Base-by-base conservation (phyloP, 2,329 filamentous ascomycete species). In the Colletotrichum eleusines region DNA sequence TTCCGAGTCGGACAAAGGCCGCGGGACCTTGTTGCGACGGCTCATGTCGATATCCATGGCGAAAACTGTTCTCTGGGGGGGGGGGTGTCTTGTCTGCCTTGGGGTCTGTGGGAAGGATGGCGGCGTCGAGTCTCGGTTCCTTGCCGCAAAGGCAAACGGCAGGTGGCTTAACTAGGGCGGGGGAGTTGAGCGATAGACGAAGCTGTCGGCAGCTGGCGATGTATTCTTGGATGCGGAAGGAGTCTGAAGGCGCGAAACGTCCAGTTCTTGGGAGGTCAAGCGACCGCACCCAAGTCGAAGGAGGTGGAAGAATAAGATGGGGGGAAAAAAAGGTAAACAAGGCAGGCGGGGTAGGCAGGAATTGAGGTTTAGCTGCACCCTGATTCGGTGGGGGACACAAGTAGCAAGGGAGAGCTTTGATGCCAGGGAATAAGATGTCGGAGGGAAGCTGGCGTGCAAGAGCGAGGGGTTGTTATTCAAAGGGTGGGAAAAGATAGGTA, bases 21-120 rank as follows among this genome's bases (percentile, higher is more conserved):
- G 90, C 51, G 96, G 93, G 80, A 90, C 89, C 84, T 93, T 92
- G 85, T 98, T 98, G 80, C 95, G 93, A 80, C 95, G 91, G 76
- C 86, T 91, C 76, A 89, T 89, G 83, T 98, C 95, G 78, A 97
- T 94, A 73, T 84, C 82, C 81, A 84, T 81, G 70, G 76, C 62
- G 59, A 51, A 35, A 46, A 57, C 44, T 42, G 63, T 20, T 69
- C 50, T 63, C 28, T 55, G 48, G n/a, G 58, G 23, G 51, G 50
- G 48, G n/a, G 58, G 23, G 51, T 55, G 67, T 44, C 31, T 65
- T 55, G 63, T 61, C 31, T 46, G 44, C 51, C 55, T 55, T 50
- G 40, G 38, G 40, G 64, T 33, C 61, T 53, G 66, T 54, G 58
- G 51, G 63, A 71, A 63, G 40, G 61, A 67, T 40, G 53, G 58